Base-by-base conservation (phyloP, 1,284 basidiomycete genomes). In the Coniferiporia sulphurascens region DNA sequence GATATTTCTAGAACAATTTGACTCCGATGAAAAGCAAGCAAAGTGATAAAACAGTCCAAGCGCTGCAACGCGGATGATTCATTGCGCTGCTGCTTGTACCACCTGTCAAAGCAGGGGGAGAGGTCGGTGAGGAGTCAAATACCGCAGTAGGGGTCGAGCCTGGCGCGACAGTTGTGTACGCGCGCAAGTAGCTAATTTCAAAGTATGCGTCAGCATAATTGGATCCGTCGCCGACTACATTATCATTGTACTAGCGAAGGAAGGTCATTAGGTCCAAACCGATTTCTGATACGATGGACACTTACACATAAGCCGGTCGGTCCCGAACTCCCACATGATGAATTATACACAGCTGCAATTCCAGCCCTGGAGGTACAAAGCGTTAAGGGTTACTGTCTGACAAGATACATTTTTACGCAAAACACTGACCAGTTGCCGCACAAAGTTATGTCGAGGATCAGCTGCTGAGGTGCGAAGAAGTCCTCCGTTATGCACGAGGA, bases 381-480 rank as follows among this genome's bases (percentile, higher is more conserved):
- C 34, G 38, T 21, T 55, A 17, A 13, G 52, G 21, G 45, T 27
- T 27, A 27, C 27, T 27, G 22, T 13, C 19, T 36, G 32, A 44
- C 4, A 7, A 32, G 36, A 32, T 35, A 27, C 12, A 9, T 38
- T 1, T 48, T 12, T 17, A n/a, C 1, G 27, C 21, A 49, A 9
- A 35, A 48, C 15, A 64, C 69, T 55, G 55, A 76, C 78, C 78
- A 85, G 61, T 72, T 72, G 22, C 84, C 76, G 65, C 85, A 87
- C 9, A 87, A 74, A 17, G 78, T 79, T 58, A 83, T 84, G 60
- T 85, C 78, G 57, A 86, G 64, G 4, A 84, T 76, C 10, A 85
- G 68, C 48, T 80, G 76, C 65, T 85, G 82, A 2, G 78, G 65
- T 4, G 71, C 71, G 67, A 86, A 87, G 67, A 71, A 80, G 41